These are phyloP conservation scores for Cercophora samala DNA, from an alignment of 495 filamentous ascomycete genomes.

Conservation along the genomic window DNA sequence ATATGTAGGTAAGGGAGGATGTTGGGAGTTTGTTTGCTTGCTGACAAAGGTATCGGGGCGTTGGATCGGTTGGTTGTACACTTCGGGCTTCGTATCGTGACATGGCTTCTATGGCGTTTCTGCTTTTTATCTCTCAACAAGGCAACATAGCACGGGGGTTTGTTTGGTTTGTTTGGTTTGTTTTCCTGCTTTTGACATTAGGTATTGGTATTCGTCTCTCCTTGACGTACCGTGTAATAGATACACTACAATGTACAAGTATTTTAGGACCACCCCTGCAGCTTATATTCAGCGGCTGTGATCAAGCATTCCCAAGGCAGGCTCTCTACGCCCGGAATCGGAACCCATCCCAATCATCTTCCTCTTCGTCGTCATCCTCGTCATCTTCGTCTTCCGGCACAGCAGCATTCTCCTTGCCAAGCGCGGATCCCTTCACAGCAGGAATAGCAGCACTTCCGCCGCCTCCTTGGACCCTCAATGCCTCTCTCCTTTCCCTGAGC, in stretches of 20 bases:
- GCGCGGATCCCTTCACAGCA: constrained; percentile 18
- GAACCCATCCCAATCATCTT: constrained; percentile 67
- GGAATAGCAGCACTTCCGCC: constrained; percentile 11
- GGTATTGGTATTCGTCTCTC: not conserved
- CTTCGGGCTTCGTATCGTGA: not conserved
- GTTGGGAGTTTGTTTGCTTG: not conserved
- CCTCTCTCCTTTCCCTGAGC: constrained; percentile 67
- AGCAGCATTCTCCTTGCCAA: constrained; percentile 39
- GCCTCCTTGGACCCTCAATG: constrained; percentile 38
- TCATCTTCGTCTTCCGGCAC: constrained; percentile 40
- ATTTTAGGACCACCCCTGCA: too few species aligned
- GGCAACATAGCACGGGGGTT: not conserved
- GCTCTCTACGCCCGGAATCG: constrained; percentile 48
- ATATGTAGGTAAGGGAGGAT: not conserved
- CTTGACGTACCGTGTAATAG: not conserved
- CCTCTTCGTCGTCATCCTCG: constrained; percentile 58
- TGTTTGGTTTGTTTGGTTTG: not conserved
- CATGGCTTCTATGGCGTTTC: not conserved
- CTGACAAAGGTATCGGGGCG: not conserved
- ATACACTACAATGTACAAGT: not conserved
- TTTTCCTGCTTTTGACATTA: not conserved
- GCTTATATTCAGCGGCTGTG: too few species aligned
- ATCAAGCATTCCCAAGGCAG: not conserved
- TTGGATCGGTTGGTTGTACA: not conserved
- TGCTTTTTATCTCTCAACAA: not conserved